These are phyloP conservation scores for Termitomyces sp. DNA, from an alignment of 768 basidiomycete species.

Conservation along the genomic window DNA sequence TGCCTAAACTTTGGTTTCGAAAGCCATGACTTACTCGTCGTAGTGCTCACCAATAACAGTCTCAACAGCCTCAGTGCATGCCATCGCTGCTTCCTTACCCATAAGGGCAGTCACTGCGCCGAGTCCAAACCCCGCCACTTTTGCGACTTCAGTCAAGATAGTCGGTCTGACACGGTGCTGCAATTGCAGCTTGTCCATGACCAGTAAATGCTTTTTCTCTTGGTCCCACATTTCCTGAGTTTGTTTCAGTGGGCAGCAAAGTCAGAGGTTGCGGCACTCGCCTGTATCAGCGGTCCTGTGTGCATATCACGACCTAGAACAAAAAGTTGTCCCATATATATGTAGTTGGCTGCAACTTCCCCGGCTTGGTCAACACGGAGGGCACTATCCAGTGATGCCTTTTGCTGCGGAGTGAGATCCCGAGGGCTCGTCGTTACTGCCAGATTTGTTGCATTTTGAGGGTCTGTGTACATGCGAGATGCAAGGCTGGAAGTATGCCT, in stretches of 20 bases:
- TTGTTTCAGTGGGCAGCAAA: neutral
- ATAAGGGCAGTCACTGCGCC: constrained; percentile 83
- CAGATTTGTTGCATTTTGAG: constrained; percentile 27
- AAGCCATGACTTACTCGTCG: constrained; percentile 72
- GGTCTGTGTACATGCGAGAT: constrained; percentile 49
- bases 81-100: constrained; percentile 95
- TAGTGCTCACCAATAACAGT: constrained; percentile 98
- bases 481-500: constrained; percentile 19
- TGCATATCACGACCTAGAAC: constrained; percentile 59
- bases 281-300: constrained; percentile 71
- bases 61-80: constrained; percentile 96
- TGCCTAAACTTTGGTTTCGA: neutral
- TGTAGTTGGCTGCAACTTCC: constrained; percentile 94
- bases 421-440: constrained; percentile 54
- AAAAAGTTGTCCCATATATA: constrained; percentile 85
- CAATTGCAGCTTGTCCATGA: constrained; percentile 80
- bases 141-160: constrained; percentile 77
- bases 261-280: constrained; percentile 26
- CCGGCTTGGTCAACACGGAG: constrained; percentile 94
- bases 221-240: constrained; percentile 96
- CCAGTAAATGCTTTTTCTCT: constrained; percentile 85
- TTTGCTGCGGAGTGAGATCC: constrained; percentile 46
- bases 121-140: constrained; percentile 82
- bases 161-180: constrained; percentile 89
- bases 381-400: constrained; percentile 54